These are phyloP conservation scores for Austroboletus festivus DNA, from an alignment of 768 basidiomycete species.

Conservation along the genomic window DNA sequence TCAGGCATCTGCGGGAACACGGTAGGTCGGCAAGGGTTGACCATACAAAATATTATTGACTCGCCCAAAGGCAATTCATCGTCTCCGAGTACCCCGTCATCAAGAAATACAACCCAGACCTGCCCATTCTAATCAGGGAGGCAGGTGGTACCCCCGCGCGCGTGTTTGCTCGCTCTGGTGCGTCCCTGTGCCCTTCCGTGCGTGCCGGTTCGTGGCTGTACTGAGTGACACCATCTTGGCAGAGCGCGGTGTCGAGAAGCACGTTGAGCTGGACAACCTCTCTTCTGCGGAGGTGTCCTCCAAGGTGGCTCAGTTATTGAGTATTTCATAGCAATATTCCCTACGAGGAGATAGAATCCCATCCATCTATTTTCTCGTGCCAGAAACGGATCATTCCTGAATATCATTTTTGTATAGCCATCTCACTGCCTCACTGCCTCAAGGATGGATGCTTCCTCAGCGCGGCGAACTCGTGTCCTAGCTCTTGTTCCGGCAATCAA, in stretches of 20 bases:
- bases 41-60: neutral
- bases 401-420: neutral
- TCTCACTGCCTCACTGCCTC: slow-evolving; percentile 15
- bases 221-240: slow-evolving; percentile 14
- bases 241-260: slow-evolving; percentile 81
- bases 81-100: slow-evolving; percentile 67
- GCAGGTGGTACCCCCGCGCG: slow-evolving; percentile 77
- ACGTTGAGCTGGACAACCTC: slow-evolving; percentile 77
- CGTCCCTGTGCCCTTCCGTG: slow-evolving; percentile 30
- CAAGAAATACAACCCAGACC: slow-evolving; percentile 81
- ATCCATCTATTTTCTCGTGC: neutral
- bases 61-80: slow-evolving; percentile 67
- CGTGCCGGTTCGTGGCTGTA: slow-evolving; percentile 11
- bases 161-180: slow-evolving; percentile 84
- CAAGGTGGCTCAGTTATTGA: slow-evolving; percentile 63
- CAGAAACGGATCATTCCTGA: neutral
- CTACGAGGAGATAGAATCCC: slow-evolving; percentile 7
- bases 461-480: slow-evolving; percentile 20
- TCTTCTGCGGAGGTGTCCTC: slow-evolving; percentile 68
- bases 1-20: slow-evolving; percentile 71
- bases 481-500: slow-evolving; percentile 5
- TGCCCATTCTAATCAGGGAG: slow-evolving; percentile 82
- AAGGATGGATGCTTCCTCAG: slow-evolving; percentile 16
- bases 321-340: slow-evolving; percentile 18
- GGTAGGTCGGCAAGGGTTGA: slow-evolving; percentile 44